These are phyloP conservation scores for Blastobotrys terrestris DNA, from an alignment of 805 yeast genomes.

Conservation along the genomic window DNA sequence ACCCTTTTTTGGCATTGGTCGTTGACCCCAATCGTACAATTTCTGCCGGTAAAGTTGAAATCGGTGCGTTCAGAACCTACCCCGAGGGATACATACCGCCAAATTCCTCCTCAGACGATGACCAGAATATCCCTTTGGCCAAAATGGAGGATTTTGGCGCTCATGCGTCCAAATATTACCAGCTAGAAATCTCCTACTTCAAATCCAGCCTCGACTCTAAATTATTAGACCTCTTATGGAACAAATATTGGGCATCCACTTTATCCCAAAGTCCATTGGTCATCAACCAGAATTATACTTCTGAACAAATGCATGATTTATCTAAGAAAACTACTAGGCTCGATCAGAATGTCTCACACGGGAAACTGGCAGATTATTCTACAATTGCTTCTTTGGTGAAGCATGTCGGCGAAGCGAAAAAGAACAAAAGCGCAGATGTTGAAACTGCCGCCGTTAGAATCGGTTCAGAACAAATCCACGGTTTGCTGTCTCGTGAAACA, in stretches of 20 bases:
- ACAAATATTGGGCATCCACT: constrained; percentile 43
- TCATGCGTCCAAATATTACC: constrained; percentile 63
- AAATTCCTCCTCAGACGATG: constrained; percentile 14
- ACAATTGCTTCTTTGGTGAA: background rate
- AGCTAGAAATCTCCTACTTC: constrained; percentile 57
- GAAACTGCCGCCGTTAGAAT: constrained; percentile 17
- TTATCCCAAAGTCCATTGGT: constrained; percentile 29
- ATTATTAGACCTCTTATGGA: constrained; percentile 40
- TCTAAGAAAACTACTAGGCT: constrained; percentile 21
- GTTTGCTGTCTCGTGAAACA: constrained; percentile 20
- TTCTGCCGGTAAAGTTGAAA: constrained; percentile 60
- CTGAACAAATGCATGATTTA: constrained; percentile 27
- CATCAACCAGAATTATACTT: constrained; percentile 23
- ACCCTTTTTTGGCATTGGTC: constrained; percentile 85
- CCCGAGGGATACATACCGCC: constrained; percentile 33
- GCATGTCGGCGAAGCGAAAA: constrained; percentile 6
- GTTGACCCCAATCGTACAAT: constrained; percentile 73
- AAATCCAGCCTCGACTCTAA: constrained; percentile 44
- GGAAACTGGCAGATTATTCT: constrained; percentile 1
- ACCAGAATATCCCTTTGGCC: constrained; percentile 39
- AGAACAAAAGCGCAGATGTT: constrained; percentile 14
- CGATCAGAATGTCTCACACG: constrained; percentile 7
- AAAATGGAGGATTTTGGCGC: constrained; percentile 61
- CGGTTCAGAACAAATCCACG: constrained; percentile 23
- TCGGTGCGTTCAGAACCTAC: constrained; percentile 83